Base-by-base conservation (phyloP, 1,284 basidiomycete genomes). In the Coniferiporia sulphurascens region DNA sequence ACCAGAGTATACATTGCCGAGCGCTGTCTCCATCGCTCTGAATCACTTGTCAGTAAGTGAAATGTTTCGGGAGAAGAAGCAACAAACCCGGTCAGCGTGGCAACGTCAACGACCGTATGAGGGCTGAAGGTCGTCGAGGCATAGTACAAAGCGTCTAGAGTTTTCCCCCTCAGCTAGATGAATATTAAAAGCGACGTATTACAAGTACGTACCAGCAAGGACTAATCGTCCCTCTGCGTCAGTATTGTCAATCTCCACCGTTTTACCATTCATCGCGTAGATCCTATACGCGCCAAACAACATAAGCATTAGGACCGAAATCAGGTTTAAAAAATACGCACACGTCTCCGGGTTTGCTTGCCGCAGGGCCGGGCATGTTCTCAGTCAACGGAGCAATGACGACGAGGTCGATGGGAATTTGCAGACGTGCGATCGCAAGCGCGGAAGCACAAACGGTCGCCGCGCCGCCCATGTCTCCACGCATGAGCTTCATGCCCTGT, bases 281-380 rank as follows among this genome's bases (percentile, higher is more conserved):
- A 95, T 71, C 56, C 92, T 91, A 67, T 7, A 27, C n/a, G 50
- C 7, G 48, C 27, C 51, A 17, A 52, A 35, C 35, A 48, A 48
- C 55, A 48, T 36, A 52, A 22, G 48, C 36, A 49, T 10, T 15
- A 59, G 48, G 56, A 45, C 12, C 52, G 53, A 52, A 13, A 15
- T 48, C 22, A 32, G 13, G 21, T 64, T 52, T n/a, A n/a, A 32
- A 21, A 10, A 5, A 1, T 21, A 70, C 82, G 52, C 61, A 90
- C 87, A 91, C 79, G 65, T 92, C 89, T 46, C 92, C 93, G 0
- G 93, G 93, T 73, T 95, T 95, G 60, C 84, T 95, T 7, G 93
- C 93, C 60, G 84, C 84, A 0, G 91, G 89, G 21, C 88, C 87
- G 4, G 91, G 91, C 79, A 94, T 78, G 74, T 95, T 96, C 74